These are phyloP conservation scores for Pseudevernia furfuracea DNA, from an alignment of 495 filamentous ascomycete species.

Conservation along the genomic window DNA sequence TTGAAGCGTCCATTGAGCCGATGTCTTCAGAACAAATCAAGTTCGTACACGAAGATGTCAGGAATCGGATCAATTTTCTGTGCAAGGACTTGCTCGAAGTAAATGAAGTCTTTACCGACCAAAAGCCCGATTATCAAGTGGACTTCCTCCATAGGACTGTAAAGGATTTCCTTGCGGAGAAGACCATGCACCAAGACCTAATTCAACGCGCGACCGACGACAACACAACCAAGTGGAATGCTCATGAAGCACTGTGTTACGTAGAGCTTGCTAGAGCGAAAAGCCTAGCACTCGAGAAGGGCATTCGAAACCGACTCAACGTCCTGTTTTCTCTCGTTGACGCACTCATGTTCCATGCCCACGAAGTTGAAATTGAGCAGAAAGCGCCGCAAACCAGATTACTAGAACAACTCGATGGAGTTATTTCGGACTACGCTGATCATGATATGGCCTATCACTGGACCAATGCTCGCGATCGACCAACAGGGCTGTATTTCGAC, in stretches of 20 bases:
- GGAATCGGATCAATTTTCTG: conserved; percentile 4
- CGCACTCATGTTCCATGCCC: conserved; percentile 5
- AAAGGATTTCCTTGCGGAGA: conserved; percentile 1
- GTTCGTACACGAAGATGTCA: neutral
- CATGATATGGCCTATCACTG: conserved; percentile 5
- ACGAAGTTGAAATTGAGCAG: neutral
- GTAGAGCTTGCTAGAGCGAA: conserved; percentile 1
- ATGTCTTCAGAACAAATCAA: neutral
- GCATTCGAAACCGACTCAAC: neutral
- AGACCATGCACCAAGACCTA: conserved; percentile 4
- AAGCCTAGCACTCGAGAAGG: neutral
- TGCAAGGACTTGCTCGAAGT: conserved; percentile 9
- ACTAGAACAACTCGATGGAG: neutral
- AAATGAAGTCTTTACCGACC: neutral
- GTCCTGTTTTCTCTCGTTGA: conserved; percentile 3
- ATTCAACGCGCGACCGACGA: neutral
- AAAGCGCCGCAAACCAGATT: neutral
- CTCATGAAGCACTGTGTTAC: neutral
- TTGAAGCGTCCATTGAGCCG: neutral
- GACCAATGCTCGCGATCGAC: conserved; percentile 11
- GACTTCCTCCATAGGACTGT: conserved; percentile 11
- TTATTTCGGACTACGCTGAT: conserved; percentile 1
- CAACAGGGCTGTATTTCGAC: conserved; percentile 4
- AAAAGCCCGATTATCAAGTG: neutral
- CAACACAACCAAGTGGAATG: neutral